Percentiles rank a stretch among this genome's conserved stretches.
Evolutionary conservation across 1,284 basidiomycete genomes (phyloP).

Genomic region (Leucoagaricus sp.): DNA sequence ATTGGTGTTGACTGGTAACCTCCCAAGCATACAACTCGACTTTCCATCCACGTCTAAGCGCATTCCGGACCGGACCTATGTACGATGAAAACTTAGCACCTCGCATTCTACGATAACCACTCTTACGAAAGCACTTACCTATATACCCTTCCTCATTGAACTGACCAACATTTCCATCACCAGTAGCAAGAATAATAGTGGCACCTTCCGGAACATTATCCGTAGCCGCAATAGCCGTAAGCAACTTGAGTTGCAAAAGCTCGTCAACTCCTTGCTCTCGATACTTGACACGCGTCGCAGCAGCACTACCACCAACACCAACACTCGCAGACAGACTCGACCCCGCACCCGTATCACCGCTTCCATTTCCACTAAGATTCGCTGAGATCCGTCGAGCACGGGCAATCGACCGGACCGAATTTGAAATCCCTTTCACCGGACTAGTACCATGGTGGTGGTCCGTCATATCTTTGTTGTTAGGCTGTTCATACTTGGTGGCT

Average conservation of each 20-base stretch:
- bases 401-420: slow-evolving; percentile 19
- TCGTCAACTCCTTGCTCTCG: slow-evolving; percentile 89
- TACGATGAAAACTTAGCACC: background rate
- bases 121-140: slow-evolving; percentile 31
- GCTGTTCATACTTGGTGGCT: slow-evolving; percentile 25
- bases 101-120: background rate
- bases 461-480: slow-evolving; percentile 8
- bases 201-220: slow-evolving; percentile 63
- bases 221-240: slow-evolving; percentile 75
- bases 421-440: slow-evolving; percentile 20
- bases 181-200: slow-evolving; percentile 86
- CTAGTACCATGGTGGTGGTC: slow-evolving; percentile 8
- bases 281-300: slow-evolving; percentile 37
- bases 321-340: too few species aligned
- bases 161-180: slow-evolving; percentile 86
- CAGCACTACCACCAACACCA: slow-evolving; percentile 19
- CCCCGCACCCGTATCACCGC: slow-evolving; percentile 29
- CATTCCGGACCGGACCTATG: slow-evolving; percentile 72
- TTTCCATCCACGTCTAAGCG: slow-evolving; percentile 82
- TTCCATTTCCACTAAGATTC: slow-evolving; percentile 31
- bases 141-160: slow-evolving; percentile 89
- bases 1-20: slow-evolving; percentile 61
- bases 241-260: slow-evolving; percentile 82
- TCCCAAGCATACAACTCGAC: slow-evolving; percentile 90
- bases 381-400: slow-evolving; percentile 35